Base-by-base conservation (phyloP, 129 eudicot genomes). In the Tagetes patula region DNA sequence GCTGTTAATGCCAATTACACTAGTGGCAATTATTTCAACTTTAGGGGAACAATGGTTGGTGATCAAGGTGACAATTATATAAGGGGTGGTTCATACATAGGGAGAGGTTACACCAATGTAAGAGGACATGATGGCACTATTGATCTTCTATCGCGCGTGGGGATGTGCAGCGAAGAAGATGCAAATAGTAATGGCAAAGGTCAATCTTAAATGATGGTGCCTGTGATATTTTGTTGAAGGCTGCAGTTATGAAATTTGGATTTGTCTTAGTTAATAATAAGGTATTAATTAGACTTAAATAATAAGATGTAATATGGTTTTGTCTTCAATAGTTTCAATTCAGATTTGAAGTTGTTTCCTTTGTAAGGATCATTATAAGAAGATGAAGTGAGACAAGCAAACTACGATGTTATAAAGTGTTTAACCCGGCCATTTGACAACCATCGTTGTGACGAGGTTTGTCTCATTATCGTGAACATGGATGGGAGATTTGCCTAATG, bases 131-230 rank as follows among this genome's bases (percentile, higher is more conserved):
- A 76, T 76, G 68, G 80, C 46, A 76, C 75, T 20, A 37, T 68
- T 55, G 69, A 76, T 76, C 80, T 76, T 68, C 42, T 76, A 3
- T 76, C 80, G 3, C 68, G 48, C 2, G n/a, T 76, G 43, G 80
- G 80, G 33, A 58, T 13, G 75, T 7, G 30, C 45, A 54, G 13
- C 3, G 38, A 38, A 75, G 65, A 40, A 65, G 73, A 75, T 66
- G 73, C 6, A 3, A 47, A 56, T 48, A 42, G 9, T 27, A 40
- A 56, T 43, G 71, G 40, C 36, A 56, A 46, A 27, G 8, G 31
- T 55, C 68, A 47, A 11, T 47, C 69, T n/a, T 40, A 33, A 38
- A 2, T 75, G 54, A 65, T 64, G 52, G 79, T 33, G 63, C 61
- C 9, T 36, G 12, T 46, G 52, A 75, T 75, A 50, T 75, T 75